Evolutionary conservation across 495 filamentous ascomycete genomes (phyloP), one percentile per base, ranked within the genome.

Genomic region (Pyrenopolyporus hunteri): DNA sequence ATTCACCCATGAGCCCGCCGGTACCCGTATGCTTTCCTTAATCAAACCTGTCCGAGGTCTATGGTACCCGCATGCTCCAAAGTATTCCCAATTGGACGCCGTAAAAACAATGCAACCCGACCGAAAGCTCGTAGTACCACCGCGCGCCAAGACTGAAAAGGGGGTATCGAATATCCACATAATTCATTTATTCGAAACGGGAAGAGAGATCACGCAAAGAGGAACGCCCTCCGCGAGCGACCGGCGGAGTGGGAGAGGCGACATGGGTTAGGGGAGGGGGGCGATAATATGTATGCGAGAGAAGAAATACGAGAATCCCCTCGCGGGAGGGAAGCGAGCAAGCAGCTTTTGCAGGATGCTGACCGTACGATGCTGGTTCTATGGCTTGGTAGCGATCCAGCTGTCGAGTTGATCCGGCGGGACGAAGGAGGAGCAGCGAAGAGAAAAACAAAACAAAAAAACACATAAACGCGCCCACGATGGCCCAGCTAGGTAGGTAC

Each of bases 131-230:
- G 25, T 25, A 44, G 20, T n/a, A 45, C 42, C 23, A 7, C 14
- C 25, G 13, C 42, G 22, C 23, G 23, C 42, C 42, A 45, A 45
- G 13, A 45, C n/a, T 55, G 31, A 65, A 22, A 25, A 58, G 47
- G 50, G 63, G 57, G 63, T 66, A 66, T 66, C 50, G 56, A 60
- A 52, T 42, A 44, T 33, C 55, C 48, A 45, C 48, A 23, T 50
- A 43, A 33, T 52, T 44, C 51, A 56, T 57, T 42, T 45, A 57
- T 48, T 20, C 31, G 36, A 66, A 60, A 60, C 51, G 49, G 19
- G 33, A 59, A 10, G 29, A 36, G 32, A 42, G 45, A 59, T 59
- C 35, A 43, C 42, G 23, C 25, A 20, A 39, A 43, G n/a, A 31
- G 23, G 11, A 36, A 29, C 14, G 19, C 22, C 36, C 29, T 28